phyloP scores from a whole-genome alignment of 768 basidiomycete genomes.

The Agaricus sinodeliciosus region DNA sequence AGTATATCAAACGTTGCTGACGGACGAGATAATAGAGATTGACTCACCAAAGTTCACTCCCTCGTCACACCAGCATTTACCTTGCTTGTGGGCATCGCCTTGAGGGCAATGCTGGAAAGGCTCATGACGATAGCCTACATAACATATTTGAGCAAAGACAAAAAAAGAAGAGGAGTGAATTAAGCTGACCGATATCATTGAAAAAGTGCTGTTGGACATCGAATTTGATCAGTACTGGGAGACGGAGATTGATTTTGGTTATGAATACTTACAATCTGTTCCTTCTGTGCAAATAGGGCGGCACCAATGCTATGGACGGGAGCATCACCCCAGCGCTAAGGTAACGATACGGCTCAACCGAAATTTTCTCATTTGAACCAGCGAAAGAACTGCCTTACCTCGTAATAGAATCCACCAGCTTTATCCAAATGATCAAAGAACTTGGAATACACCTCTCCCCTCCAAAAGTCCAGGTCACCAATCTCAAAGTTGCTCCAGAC shows the following conservation, averaged over 20 bases:
- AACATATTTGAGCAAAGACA: background rate
- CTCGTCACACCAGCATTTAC: constrained; percentile 84
- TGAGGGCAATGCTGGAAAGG: constrained; percentile 92
- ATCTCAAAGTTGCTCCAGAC: constrained; percentile 97
- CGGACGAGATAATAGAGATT: background rate
- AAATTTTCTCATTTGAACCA: background rate
- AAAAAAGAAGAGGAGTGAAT: background rate
- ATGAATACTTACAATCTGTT: constrained; percentile 52
- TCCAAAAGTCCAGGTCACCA: constrained; percentile 77
- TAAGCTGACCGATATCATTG: constrained; percentile 65
- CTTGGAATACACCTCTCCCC: constrained; percentile 71
- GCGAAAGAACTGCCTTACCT: constrained; percentile 33
- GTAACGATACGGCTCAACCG: background rate
- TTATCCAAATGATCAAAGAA: constrained; percentile 81
- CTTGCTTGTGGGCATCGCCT: constrained; percentile 63
- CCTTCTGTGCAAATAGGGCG: constrained; percentile 80
- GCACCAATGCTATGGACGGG: constrained; percentile 87
- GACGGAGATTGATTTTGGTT: too few species aligned
- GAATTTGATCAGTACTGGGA: background rate
- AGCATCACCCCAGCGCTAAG: constrained; percentile 89
- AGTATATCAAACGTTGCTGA: background rate
- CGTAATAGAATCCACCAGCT: constrained; percentile 85
- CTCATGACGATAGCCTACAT: constrained; percentile 68
- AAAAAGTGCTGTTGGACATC: constrained; percentile 64
- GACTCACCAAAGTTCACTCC: constrained; percentile 65